Conservation (phyloP, 345 rosid genomes). For the Xanthoceras sorbifolium region DNA sequence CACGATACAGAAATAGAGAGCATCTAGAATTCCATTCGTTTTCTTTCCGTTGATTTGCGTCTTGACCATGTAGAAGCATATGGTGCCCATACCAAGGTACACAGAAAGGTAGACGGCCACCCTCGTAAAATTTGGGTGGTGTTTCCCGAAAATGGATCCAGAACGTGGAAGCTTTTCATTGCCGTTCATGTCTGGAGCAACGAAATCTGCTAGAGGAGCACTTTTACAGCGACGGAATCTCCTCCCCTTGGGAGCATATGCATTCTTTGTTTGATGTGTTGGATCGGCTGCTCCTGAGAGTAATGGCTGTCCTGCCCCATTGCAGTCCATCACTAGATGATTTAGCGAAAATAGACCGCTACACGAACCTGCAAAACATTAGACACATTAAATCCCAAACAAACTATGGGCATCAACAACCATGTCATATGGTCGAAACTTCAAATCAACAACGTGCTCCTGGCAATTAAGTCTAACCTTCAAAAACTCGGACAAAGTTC, state of each 20-base stretch:
- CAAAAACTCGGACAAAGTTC: not conserved
- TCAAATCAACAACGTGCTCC: not conserved
- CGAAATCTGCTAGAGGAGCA: conserved; percentile 63
- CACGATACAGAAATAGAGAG: conserved; percentile 73
- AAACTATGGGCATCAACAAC: too few relatives aligned
- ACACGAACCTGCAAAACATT: conserved; percentile 24
- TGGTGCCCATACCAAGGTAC: conserved; percentile 58
- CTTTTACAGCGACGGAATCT: conserved; percentile 62
- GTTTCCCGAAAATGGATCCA: conserved; percentile 38
- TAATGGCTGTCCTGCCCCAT: conserved; percentile 49
- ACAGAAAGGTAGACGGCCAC: conserved; percentile 45
- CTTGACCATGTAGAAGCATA: conserved; percentile 55
- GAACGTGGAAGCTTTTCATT: conserved; percentile 29
- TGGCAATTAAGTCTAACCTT: not conserved
- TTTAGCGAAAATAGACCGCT: conserved; percentile 8
- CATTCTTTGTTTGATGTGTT: conserved; percentile 25
- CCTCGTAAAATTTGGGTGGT: conserved; percentile 46
- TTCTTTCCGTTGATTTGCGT: conserved; percentile 66
- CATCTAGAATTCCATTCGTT: conserved; percentile 63
- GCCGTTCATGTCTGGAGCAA: conserved; percentile 24
- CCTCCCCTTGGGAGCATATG: conserved; percentile 36
- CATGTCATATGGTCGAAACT: not conserved
- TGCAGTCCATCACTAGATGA: conserved; percentile 48
- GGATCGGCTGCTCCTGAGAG: conserved; percentile 39
- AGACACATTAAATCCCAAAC: too few relatives aligned